Base-by-base conservation (phyloP, 306 rosid genomes). In the Gynostemma pentaphyllum region DNA sequence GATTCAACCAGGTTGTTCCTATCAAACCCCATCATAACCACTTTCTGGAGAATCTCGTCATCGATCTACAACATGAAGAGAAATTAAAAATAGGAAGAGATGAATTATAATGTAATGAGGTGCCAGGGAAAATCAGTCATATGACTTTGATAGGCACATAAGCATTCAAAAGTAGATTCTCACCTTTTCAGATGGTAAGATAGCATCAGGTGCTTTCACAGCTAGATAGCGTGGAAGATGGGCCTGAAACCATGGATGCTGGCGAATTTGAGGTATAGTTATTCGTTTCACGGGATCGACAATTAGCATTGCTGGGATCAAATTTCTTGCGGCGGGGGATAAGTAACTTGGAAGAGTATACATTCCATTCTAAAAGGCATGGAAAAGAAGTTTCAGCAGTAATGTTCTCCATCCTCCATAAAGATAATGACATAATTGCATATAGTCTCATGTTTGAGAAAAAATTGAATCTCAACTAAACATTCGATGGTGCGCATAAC, bases 261-360 rank as follows among this genome's bases (percentile, higher is more conserved):
- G 90, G 27, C 96, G 94, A 71, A 92, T 92, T 78, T 92, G 96
- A 42, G 87, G 90, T 59, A 92, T 86, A 50, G 95, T 82, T 82
- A 92, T 74, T 68, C 98, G 78, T 77, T 79, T 92, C 90, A 88
- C 81, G 42, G 96, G 95, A 75, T 92, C 98, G 69, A 92, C 96
- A 42, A 82, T 85, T 50, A 92, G 98, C 86, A 92, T 78, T 73
- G 88, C 81, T 29, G 96, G 91, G 39, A 92, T 88, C 82, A 92
- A 81, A 68, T 88, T 88, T 70, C 94, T 84, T 64, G 96, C 98
- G 66, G 88, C 85, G 66, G 83, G 76, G 23, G 98, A 92, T 68
- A 92, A 75, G 81, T 88, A 95, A 75, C 96, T 82, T 1, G 96
- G 98, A 76, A 88, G 85, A 53, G 87, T 88, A 71, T 92, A 92